phyloP scores from a whole-genome alignment of 331 rosid genomes.

The Pyrus hybrid region DNA sequence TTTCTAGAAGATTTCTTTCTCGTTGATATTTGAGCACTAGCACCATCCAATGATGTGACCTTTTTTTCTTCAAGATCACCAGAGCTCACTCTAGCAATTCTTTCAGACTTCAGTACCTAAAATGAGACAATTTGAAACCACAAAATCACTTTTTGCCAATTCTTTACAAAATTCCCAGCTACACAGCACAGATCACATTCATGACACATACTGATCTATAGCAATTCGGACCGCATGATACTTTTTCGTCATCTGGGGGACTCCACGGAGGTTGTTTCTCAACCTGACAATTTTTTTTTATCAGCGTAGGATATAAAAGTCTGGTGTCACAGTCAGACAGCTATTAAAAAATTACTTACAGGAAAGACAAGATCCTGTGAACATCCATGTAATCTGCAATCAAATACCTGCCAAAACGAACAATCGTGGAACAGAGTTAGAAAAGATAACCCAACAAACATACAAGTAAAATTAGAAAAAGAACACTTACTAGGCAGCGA shows the following conservation, averaged over 20 bases:
- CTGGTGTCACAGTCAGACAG: constrained; percentile 4
- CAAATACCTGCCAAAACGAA: constrained; percentile 62
- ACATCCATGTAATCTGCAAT: constrained; percentile 97
- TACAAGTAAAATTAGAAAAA: constrained; percentile 3
- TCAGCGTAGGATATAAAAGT: constrained; percentile 11
- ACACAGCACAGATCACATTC: constrained; percentile 8
- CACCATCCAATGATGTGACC: constrained; percentile 32
- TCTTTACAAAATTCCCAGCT: background rate
- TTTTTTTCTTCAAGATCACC: constrained; percentile 54
- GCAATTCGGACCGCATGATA: constrained; percentile 77
- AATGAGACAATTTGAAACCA: constrained; percentile 19
- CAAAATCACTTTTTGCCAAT: constrained; percentile 6
- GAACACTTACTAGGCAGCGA: constrained; percentile 75
- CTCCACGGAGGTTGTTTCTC: constrained; percentile 77
- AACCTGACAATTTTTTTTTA: constrained; percentile 48
- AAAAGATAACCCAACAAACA: constrained; percentile 2
- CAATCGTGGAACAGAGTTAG: constrained; percentile 5
- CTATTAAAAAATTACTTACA: constrained; percentile 41
- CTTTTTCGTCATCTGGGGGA: constrained; percentile 54
- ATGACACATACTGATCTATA: constrained; percentile 56
- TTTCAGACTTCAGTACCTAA: constrained; percentile 64
- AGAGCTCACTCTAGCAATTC: constrained; percentile 38
- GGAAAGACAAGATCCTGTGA: constrained; percentile 98
- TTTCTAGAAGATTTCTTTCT: constrained; percentile 58
- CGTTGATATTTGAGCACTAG: constrained; percentile 30